These are phyloP conservation scores for Penicillium cosmopolitanum DNA, from an alignment of 495 filamentous ascomycete species.

Conservation along the genomic window DNA sequence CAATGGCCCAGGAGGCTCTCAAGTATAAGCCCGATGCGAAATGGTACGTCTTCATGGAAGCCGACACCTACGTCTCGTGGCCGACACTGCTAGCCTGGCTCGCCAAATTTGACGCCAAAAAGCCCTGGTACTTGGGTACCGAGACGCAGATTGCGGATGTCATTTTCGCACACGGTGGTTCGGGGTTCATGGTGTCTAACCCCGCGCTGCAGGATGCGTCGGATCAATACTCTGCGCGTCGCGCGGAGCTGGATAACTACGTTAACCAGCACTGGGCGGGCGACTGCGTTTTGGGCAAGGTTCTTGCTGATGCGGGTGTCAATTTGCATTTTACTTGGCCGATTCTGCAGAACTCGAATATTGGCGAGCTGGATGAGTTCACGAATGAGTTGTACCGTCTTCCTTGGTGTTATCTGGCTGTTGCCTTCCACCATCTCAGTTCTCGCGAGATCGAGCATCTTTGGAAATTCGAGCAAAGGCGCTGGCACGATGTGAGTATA, in stretches of 20 bases:
- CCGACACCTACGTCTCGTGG: constrained; percentile 70
- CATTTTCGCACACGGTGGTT: constrained; percentile 69
- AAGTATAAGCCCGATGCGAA: constrained; percentile 51
- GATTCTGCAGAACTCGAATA: constrained; percentile 52
- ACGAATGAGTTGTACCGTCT: constrained; percentile 41
- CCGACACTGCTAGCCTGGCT: constrained; percentile 62
- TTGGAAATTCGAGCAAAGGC: constrained; percentile 44
- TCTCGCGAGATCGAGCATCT: constrained; percentile 43
- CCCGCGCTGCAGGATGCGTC: constrained; percentile 54
- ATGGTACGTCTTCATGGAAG: constrained; percentile 73
- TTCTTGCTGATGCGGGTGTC: constrained; percentile 58
- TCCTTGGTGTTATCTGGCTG: constrained; percentile 60
- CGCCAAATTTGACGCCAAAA: constrained; percentile 47
- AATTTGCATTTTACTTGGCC: constrained; percentile 54
- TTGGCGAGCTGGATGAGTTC: constrained; percentile 50
- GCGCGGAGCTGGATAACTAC: constrained; percentile 53
- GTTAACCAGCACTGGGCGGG: constrained; percentile 67
- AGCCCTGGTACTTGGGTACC: constrained; percentile 63
- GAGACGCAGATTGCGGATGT: constrained; percentile 57
- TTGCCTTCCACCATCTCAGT: constrained; percentile 58
- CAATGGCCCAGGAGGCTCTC: constrained; percentile 55
- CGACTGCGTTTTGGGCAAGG: constrained; percentile 64
- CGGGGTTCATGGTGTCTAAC: constrained; percentile 66
- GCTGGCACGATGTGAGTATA: constrained; percentile 38
- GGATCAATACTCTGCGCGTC: constrained; percentile 47